Percentiles rank a stretch among this genome's conserved stretches.
Conservation (phyloP, 208 protist genomes). For the Leishmania major region DNA sequence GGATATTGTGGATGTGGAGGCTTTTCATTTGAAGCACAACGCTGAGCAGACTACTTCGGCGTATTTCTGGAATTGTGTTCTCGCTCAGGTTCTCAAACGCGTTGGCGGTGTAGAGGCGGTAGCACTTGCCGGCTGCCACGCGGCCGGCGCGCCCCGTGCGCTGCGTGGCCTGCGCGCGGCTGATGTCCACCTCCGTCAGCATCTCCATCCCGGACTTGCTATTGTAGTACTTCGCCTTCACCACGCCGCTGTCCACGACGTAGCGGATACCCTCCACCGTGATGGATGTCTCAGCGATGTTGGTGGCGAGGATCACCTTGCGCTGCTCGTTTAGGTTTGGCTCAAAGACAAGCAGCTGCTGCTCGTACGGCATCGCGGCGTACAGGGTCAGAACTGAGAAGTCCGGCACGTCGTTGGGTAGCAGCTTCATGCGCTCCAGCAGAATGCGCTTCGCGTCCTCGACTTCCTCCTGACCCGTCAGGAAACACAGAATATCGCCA, state of each 20-base stretch:
- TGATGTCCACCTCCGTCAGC: constrained; percentile 95
- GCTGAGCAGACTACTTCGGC: constrained; percentile 97
- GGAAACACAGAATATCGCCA: constrained; percentile 99
- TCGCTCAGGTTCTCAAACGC: constrained; percentile 96
- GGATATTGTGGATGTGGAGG: constrained; percentile 96
- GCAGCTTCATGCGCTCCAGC: constrained; percentile 72
- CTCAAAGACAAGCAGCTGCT: constrained; percentile 97
- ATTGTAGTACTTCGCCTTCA: constrained; percentile 98
- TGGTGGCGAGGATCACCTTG: constrained; percentile 98
- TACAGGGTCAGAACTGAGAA: constrained; percentile 91
- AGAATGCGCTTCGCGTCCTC: constrained; percentile 88
- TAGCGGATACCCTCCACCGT: constrained; percentile 99
- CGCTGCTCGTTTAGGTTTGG: constrained; percentile 79
- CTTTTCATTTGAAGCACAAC: constrained; percentile 96
- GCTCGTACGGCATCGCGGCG: constrained; percentile 96
- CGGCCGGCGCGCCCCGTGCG: constrained; percentile 97
- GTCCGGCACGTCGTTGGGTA: constrained; percentile 65
- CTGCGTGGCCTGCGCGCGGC: constrained; percentile 94
- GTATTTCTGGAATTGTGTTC: constrained; percentile 98
- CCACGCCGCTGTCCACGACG: constrained; percentile 98
- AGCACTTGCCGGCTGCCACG: constrained; percentile 97
- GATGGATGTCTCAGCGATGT: constrained; percentile 99
- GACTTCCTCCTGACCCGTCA: constrained; percentile 97
- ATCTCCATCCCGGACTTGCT: constrained; percentile 97
- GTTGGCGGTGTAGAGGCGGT: constrained; percentile 96